These are phyloP conservation scores for Fusarium compactum DNA, from an alignment of 2,329 filamentous ascomycete species.

Conservation along the genomic window DNA sequence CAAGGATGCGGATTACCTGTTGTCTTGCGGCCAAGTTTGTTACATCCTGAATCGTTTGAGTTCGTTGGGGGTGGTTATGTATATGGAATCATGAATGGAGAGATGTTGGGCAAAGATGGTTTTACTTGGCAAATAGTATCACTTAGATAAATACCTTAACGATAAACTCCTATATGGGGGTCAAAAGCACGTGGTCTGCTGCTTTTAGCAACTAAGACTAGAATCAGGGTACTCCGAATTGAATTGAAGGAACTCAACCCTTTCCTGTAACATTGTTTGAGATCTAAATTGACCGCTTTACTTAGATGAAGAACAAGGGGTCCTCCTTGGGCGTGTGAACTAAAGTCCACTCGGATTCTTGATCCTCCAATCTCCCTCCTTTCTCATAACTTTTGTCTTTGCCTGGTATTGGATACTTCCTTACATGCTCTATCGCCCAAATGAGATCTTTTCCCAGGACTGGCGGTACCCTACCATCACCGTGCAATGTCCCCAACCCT, in stretches of 20 bases:
- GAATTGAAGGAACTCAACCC: background rate
- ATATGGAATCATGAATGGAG: no score
- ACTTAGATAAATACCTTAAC: no score
- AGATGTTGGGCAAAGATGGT: no score
- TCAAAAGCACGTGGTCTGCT: no score
- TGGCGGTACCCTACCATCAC: slow-evolving; percentile 61
- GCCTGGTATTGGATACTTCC: slow-evolving; percentile 59
- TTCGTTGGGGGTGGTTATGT: no score
- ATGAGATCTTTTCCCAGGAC: slow-evolving; percentile 57
- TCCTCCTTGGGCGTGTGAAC: slow-evolving; percentile 12
- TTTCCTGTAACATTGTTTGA: background rate
- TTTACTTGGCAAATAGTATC: no score
- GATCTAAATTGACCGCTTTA: background rate
- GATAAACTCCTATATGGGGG: no score
- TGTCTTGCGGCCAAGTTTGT: no score
- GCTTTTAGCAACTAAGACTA: background rate
- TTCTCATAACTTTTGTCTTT: slow-evolving; percentile 13
- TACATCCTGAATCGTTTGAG: no score
- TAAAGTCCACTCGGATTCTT: slow-evolving; percentile 25
- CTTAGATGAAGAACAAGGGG: slow-evolving; percentile 9
- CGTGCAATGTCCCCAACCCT: slow-evolving; percentile 61
- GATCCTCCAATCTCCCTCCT: background rate
- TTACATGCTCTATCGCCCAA: slow-evolving; percentile 62
- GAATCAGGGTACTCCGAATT: background rate
- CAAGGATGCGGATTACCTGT: no score